phyloP scores from a whole-genome alignment of 2,329 filamentous ascomycete genomes.

The Pestalotiopsis sp. region DNA sequence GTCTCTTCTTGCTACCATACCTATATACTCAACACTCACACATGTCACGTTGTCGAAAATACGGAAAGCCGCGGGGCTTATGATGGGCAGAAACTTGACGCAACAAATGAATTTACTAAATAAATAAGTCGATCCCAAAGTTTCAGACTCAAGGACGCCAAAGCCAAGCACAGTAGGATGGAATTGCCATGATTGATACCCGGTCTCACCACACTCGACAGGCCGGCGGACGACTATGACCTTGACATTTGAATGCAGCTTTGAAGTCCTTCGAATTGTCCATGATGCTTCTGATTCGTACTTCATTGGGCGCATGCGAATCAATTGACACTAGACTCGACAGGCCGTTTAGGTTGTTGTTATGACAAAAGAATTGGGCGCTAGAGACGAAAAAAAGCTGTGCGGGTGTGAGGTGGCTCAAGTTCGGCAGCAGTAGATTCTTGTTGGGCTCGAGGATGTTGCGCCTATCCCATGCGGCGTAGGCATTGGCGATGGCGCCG shows the following conservation, averaged over 20 bases:
- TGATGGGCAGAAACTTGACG: no score
- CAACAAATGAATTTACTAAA: no score
- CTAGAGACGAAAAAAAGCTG: constrained; percentile 72
- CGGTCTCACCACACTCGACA: neutral
- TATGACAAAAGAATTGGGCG: constrained; percentile 61
- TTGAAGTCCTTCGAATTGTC: constrained; percentile 1
- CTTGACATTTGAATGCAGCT: neutral
- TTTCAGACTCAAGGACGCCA: neutral
- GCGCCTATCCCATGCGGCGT: constrained; percentile 65
- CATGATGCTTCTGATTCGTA: neutral
- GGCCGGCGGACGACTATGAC: neutral
- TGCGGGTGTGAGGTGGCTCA: constrained; percentile 64
- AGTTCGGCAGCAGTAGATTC: constrained; percentile 53
- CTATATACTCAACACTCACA: no score
- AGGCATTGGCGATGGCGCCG: constrained; percentile 65
- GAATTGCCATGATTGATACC: neutral
- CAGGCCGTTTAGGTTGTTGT: neutral
- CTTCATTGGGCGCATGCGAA: neutral
- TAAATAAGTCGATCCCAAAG: neutral
- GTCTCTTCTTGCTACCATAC: no score
- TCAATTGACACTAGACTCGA: neutral
- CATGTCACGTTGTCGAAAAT: no score
- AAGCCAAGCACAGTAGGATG: neutral
- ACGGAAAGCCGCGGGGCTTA: no score
- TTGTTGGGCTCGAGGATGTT: constrained; percentile 51